Evolutionary conservation across 106 monocot genomes (phyloP).

Genomic region (Gastrodia elata): DNA sequence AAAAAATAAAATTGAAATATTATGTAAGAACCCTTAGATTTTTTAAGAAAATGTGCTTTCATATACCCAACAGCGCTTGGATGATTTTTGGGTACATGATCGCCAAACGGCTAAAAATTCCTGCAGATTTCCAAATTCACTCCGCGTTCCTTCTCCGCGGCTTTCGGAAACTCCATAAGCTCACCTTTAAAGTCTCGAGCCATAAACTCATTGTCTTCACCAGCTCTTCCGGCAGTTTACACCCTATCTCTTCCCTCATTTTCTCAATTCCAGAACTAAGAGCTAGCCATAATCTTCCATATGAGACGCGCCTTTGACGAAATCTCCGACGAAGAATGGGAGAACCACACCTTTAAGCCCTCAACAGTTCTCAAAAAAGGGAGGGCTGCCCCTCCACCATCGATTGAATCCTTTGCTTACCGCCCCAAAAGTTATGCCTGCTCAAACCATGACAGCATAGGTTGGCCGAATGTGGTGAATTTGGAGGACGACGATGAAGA

Average conservation of each 20-base stretch:
- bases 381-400: conserved; percentile 23
- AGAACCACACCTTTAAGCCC: conserved; percentile 50
- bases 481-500: conserved; percentile 51
- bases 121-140: too few relatives aligned
- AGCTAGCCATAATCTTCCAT: not conserved
- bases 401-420: conserved; percentile 83
- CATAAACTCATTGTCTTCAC: not conserved
- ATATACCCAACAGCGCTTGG: too few relatives aligned
- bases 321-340: conserved; percentile 98
- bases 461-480: not conserved
- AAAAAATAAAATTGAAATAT: too few relatives aligned
- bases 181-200: too few relatives aligned
- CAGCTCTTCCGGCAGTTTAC: not conserved
- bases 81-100: too few relatives aligned
- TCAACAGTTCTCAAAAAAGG: conserved; percentile 46
- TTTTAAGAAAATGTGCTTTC: too few relatives aligned
- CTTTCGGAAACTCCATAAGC: not conserved
- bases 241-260: not conserved
- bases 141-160: not conserved
- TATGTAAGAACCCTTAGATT: too few relatives aligned
- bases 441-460: not conserved
- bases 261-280: not conserved
- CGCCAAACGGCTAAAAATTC: too few relatives aligned
- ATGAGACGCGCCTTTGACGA: conserved; percentile 76
- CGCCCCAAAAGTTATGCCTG: conserved; percentile 2